A percentile compares a stretch with the other conserved stretches of the same genome.
Conservation (phyloP, 2,329 filamentous ascomycete genomes). For the Lasiodiplodia citricola region DNA sequence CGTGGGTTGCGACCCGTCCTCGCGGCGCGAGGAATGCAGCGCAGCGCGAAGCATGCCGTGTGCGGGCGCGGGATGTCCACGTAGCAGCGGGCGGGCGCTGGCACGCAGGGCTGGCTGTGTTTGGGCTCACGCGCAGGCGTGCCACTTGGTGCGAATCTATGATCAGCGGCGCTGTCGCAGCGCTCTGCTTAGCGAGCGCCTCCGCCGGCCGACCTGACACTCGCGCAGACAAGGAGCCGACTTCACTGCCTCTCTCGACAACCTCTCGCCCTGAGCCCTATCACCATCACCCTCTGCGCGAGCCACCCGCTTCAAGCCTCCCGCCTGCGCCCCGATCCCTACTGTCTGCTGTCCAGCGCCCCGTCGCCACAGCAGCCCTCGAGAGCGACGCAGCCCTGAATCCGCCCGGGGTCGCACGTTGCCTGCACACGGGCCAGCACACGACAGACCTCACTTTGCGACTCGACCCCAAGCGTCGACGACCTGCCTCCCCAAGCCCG, state of each 20-base stretch:
- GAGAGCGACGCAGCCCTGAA: slow-evolving; percentile 9
- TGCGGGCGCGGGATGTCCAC: slow-evolving; percentile 7
- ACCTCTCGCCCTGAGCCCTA: background rate
- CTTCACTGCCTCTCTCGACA: slow-evolving; percentile 10
- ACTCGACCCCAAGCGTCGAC: slow-evolving; percentile 16
- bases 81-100: slow-evolving; percentile 7
- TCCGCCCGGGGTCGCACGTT: slow-evolving; percentile 21
- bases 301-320: background rate
- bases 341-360: background rate
- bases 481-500: background rate
- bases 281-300: slow-evolving; percentile 7
- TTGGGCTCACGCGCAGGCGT: slow-evolving; percentile 10
- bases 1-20: background rate
- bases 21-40: background rate
- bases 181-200: slow-evolving; percentile 9
- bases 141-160: slow-evolving; percentile 11
- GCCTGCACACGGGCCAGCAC: slow-evolving; percentile 26
- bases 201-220: slow-evolving; percentile 12
- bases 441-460: slow-evolving; percentile 25
- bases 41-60: slow-evolving; percentile 2
- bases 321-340: background rate
- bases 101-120: slow-evolving; percentile 6
- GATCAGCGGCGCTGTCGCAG: slow-evolving; percentile 20
- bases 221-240: slow-evolving; percentile 9
- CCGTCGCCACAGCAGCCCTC: slow-evolving; percentile 11